Conservation (phyloP, 2,329 filamentous ascomycete genomes). For the Neonectria coccinea region DNA sequence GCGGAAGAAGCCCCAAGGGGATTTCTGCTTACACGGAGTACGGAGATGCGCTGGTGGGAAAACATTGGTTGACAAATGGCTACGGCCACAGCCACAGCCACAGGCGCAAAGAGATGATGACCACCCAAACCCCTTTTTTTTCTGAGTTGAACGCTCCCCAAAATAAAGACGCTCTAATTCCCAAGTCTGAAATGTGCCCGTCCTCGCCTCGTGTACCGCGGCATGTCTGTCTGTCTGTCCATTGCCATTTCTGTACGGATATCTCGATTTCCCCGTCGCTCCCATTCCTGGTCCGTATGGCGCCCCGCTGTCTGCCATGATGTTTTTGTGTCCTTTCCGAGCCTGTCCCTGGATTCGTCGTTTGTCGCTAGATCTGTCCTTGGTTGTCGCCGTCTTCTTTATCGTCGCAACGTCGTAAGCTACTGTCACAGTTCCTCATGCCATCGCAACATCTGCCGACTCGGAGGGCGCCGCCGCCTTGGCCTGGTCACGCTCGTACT, state of each 20-base stretch:
- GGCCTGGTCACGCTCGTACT: slow-evolving; percentile 78
- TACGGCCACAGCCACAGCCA: slow-evolving; percentile 15
- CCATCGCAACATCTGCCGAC: slow-evolving; percentile 27
- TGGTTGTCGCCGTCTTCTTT: not conserved
- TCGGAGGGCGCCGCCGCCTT: slow-evolving; percentile 19
- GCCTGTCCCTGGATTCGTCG: too few relatives aligned
- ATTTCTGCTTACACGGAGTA: slow-evolving; percentile 34
- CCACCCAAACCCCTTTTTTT: slow-evolving; percentile 28
- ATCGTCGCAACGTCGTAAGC: not conserved
- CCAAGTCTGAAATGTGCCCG: slow-evolving; percentile 23
- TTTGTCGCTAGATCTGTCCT: not conserved
- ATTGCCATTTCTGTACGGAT: slow-evolving; percentile 28
- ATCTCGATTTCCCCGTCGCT: slow-evolving; percentile 14
- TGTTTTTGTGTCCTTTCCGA: not conserved
- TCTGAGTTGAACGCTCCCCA: slow-evolving; percentile 36
- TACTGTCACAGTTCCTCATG: slow-evolving; percentile 11
- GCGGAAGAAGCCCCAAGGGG: slow-evolving; percentile 26
- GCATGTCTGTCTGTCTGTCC: slow-evolving; percentile 20
- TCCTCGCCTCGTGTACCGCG: slow-evolving; percentile 34
- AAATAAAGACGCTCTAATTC: slow-evolving; percentile 41
- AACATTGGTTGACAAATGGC: slow-evolving; percentile 30
- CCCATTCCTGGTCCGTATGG: not conserved
- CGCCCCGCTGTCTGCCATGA: not conserved
- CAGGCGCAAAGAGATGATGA: slow-evolving; percentile 42
- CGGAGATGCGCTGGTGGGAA: slow-evolving; percentile 33